Evolutionary conservation across 2,329 filamentous ascomycete genomes (phyloP).

Genomic region (Acrodontium crateriforme): DNA sequence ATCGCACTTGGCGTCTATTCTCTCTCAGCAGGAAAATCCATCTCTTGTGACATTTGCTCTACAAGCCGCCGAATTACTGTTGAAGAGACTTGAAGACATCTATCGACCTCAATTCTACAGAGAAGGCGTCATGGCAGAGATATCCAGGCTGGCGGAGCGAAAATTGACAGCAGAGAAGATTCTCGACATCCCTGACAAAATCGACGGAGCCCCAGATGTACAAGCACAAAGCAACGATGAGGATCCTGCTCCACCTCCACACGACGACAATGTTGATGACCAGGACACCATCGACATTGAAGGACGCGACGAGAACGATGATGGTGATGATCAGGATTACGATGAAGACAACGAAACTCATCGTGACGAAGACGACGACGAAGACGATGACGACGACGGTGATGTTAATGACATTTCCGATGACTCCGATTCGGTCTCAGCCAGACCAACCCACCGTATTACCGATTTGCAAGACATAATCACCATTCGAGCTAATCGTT

Average conservation of each 20-base stretch:
- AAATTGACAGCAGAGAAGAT: conserved; percentile 11
- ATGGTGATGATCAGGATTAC: conserved; percentile 13
- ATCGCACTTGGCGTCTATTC: conserved; percentile 85
- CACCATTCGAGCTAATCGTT: conserved; percentile 62
- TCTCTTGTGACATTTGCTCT: conserved; percentile 75
- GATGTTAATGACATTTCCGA: conserved; percentile 50
- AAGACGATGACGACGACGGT: conserved; percentile 32
- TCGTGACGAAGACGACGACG: conserved; percentile 26
- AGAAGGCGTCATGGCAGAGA: conserved; percentile 88
- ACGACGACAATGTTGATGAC: conserved; percentile 26
- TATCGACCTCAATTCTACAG: conserved; percentile 96
- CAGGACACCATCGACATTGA: conserved; percentile 42
- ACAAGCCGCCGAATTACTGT: conserved; percentile 76
- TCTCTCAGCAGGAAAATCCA: conserved; percentile 88
- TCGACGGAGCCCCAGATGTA: conserved; percentile 5
- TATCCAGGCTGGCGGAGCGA: conserved; percentile 58
- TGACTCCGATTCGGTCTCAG: conserved; percentile 27
- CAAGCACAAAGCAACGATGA: conserved; percentile 18
- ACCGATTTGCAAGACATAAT: conserved; percentile 57
- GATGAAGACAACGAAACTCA: conserved; percentile 11
- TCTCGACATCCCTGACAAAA: conserved; percentile 3
- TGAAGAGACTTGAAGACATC: conserved; percentile 70
- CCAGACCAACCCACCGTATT: conserved; percentile 17
- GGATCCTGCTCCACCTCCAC: conserved; percentile 23
- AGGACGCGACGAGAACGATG: conserved; percentile 12